Percentiles rank a stretch among this genome's conserved stretches.
Conservation (phyloP, 2,329 filamentous ascomycete genomes). For the Ploettnerulaceae sp. region DNA sequence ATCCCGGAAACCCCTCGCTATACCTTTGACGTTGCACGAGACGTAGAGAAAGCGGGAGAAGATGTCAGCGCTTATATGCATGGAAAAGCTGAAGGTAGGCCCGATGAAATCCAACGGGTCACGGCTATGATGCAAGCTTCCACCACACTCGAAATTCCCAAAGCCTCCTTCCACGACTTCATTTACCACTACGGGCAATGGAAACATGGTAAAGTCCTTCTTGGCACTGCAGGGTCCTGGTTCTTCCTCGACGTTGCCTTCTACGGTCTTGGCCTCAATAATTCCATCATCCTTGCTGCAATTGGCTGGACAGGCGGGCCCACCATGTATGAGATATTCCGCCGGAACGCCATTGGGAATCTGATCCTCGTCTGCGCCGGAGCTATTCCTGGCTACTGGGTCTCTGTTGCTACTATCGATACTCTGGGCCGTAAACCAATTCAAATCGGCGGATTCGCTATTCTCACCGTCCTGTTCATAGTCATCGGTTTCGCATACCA, state of each 20-base stretch:
- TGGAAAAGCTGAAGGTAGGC: conserved; percentile 55
- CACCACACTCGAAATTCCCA: conserved; percentile 56
- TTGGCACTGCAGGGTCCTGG: conserved; percentile 82
- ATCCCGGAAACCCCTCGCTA: conserved; percentile 87
- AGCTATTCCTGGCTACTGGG: conserved; percentile 77
- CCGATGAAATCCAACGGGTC: conserved; percentile 62
- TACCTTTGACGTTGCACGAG: conserved; percentile 74
- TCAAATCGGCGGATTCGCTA: conserved; percentile 57
- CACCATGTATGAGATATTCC: conserved; percentile 65
- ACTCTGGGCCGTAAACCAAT: conserved; percentile 76
- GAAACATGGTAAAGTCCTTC: conserved; percentile 66
- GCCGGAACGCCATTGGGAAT: conserved; percentile 68
- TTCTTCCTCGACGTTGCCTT: conserved; percentile 54
- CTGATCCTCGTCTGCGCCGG: conserved; percentile 75
- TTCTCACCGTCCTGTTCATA: conserved; percentile 58
- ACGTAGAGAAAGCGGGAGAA: conserved; percentile 67
- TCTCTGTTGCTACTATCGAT: conserved; percentile 69
- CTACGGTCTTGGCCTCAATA: conserved; percentile 70
- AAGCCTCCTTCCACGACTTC: conserved; percentile 71
- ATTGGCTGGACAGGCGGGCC: conserved; percentile 65
- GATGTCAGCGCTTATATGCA: conserved; percentile 72
- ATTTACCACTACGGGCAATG: conserved; percentile 61
- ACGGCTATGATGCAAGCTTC: conserved; percentile 50
- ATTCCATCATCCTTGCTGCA: conserved; percentile 63
- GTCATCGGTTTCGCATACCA: conserved; percentile 58